A percentile compares a stretch with the other conserved stretches of the same genome.
phyloP scores from a whole-genome alignment of 805 yeast species.

The Barnettozyma vustinii region DNA sequence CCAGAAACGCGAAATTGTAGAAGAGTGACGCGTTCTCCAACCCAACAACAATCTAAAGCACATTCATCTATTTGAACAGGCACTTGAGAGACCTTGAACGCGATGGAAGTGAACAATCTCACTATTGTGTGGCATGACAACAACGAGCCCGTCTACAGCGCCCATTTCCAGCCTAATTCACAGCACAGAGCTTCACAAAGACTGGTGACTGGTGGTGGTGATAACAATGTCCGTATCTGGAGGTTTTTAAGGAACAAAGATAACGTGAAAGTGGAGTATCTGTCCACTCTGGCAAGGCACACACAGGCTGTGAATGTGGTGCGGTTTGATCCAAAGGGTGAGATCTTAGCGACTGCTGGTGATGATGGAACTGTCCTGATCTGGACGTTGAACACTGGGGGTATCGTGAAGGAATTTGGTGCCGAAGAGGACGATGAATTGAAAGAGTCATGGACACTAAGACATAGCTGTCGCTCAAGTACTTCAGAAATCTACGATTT shows the following conservation, averaged over 20 bases:
- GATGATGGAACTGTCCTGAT: conserved; percentile 88
- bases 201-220: conserved; percentile 92
- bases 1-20: background rate
- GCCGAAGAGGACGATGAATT: conserved; percentile 41
- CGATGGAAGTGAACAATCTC: conserved; percentile 39
- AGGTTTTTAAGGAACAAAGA: conserved; percentile 16
- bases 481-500: conserved; percentile 83
- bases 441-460: conserved; percentile 71
- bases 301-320: conserved; percentile 94
- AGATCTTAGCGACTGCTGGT: conserved; percentile 79
- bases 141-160: conserved; percentile 66
- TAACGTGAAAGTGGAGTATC: conserved; percentile 51
- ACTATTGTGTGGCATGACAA: conserved; percentile 73
- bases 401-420: conserved; percentile 58
- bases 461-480: conserved; percentile 52
- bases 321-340: conserved; percentile 69
- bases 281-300: conserved; percentile 79
- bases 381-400: conserved; percentile 58
- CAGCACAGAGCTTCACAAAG: conserved; percentile 32
- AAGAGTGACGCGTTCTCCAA: background rate
- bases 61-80: background rate
- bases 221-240: conserved; percentile 72
- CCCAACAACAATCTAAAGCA: background rate
- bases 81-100: background rate
- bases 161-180: conserved; percentile 51